Percentiles rank a stretch among this genome's conserved stretches.
Evolutionary conservation across 2,329 filamentous ascomycete genomes (phyloP).

Genomic region (Phoma sp.): DNA sequence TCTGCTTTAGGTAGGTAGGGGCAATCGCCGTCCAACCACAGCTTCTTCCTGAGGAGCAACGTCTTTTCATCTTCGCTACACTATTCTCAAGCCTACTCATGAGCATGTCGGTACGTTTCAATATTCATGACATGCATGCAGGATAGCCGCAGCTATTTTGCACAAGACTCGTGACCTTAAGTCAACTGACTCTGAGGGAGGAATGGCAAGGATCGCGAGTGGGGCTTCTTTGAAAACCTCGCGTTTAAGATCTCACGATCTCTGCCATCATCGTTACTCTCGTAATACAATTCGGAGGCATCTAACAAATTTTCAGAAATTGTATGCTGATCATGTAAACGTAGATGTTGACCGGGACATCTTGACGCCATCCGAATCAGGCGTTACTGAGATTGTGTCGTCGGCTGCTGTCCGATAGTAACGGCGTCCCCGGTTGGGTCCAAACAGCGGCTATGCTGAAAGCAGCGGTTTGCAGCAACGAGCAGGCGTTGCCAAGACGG

Average conservation of each 20-base stretch:
- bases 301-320: background rate
- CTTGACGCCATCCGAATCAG: slow-evolving; percentile 1
- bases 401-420: slow-evolving; percentile 2
- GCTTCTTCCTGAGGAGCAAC: no score
- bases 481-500: slow-evolving; percentile 14
- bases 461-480: background rate
- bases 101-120: no score
- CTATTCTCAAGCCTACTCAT: no score
- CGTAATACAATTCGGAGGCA: background rate
- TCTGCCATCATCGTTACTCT: slow-evolving; percentile 7
- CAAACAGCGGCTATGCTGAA: background rate
- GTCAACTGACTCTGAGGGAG: background rate
- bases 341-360: background rate
- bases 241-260: background rate
- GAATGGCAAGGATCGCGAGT: background rate
- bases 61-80: no score
- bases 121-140: background rate
- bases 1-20: no score
- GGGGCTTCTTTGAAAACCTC: background rate
- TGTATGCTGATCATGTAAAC: background rate
- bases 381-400: background rate
- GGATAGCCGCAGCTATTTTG: background rate
- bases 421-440: slow-evolving; percentile 1
- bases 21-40: no score
- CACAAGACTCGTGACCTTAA: background rate